A percentile compares a stretch with the other conserved stretches of the same genome.
Evolutionary conservation across 352 stramenopile species (phyloP).

Genomic region (Globisporangium okanoganense): DNA sequence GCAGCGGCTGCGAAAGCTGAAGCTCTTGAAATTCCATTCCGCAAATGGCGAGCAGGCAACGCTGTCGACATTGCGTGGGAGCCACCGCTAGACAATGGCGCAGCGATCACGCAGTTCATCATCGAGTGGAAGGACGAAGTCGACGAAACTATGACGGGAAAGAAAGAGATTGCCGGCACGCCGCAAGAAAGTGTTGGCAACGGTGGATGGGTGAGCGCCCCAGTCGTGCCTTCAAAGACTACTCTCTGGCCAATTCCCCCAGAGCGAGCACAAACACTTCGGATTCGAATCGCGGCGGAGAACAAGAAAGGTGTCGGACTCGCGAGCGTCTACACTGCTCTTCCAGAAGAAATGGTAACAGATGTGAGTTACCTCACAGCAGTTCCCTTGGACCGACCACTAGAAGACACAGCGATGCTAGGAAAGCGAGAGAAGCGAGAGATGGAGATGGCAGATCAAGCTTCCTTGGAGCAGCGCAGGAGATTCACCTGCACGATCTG

Average conservation of each 20-base stretch:
- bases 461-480: conserved; percentile 14
- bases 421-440: conserved; percentile 31
- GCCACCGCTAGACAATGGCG: conserved; percentile 55
- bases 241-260: conserved; percentile 65
- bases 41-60: conserved; percentile 61
- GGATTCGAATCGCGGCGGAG: conserved; percentile 51
- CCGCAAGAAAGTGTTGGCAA: background rate
- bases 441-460: conserved; percentile 45
- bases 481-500: conserved; percentile 64
- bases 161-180: conserved; percentile 4
- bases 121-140: conserved; percentile 68
- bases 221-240: conserved; percentile 33
- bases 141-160: conserved; percentile 23
- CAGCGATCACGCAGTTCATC: conserved; percentile 55
- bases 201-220: no score
- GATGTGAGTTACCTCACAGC: conserved; percentile 60
- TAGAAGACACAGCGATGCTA: conserved; percentile 34
- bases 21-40: conserved; percentile 47
- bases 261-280: conserved; percentile 36
- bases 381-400: conserved; percentile 31
- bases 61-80: conserved; percentile 72
- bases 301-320: conserved; percentile 59
- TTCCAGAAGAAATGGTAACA: conserved; percentile 39
- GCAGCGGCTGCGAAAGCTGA: conserved; percentile 37
- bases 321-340: conserved; percentile 47